Conservation (phyloP, 441 rosid species). For the Adansonia grandidieri region DNA sequence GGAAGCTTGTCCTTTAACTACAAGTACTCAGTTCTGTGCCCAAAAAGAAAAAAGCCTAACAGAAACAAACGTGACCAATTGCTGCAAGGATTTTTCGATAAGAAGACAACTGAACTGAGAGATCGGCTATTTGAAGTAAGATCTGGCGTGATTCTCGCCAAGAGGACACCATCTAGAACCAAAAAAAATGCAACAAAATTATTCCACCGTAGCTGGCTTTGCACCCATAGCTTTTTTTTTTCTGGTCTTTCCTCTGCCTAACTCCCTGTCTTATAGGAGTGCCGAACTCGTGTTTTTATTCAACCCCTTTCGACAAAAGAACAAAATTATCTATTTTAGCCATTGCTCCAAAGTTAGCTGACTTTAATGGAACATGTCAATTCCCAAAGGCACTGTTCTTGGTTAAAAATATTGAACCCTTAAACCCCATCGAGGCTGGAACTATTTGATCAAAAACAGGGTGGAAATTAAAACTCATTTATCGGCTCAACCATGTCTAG, state of each 20-base stretch:
- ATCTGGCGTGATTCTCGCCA: neutral
- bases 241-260: neutral
- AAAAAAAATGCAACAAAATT: neutral
- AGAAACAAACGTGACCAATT: neutral
- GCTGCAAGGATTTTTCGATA: neutral
- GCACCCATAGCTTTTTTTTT: neutral
- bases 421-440: neutral
- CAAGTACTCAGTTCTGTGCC: too few species aligned
- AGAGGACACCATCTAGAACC: neutral
- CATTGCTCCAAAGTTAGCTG: neutral
- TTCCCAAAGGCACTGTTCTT: neutral
- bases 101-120: neutral
- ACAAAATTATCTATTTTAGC: neutral
- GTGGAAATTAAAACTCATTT: neutral
- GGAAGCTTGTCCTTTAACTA: too few species aligned
- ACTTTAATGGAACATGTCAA: neutral
- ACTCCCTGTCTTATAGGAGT: neutral
- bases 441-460: neutral
- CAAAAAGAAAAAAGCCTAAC: too few species aligned
- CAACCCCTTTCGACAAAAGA: neutral
- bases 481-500: neutral
- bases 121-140: neutral
- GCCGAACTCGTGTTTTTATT: neutral
- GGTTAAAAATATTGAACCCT: neutral
- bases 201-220: conserved; percentile 1